These are phyloP conservation scores for Aquilaria sinensis DNA, from an alignment of 345 rosid genomes.

Conservation along the genomic window DNA sequence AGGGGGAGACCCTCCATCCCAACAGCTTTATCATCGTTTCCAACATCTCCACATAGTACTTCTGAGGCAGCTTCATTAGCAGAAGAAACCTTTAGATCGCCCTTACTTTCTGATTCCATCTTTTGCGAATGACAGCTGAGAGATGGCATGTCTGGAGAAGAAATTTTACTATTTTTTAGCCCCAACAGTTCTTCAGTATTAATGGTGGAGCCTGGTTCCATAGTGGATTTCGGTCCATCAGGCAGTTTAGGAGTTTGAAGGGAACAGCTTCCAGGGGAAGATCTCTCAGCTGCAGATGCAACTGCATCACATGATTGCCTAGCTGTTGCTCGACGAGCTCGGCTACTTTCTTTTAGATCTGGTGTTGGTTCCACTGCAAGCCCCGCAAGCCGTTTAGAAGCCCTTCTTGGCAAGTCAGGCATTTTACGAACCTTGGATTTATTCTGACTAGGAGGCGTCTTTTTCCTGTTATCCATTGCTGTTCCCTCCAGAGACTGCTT, in stretches of 20 bases:
- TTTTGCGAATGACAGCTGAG: slow-evolving; percentile 14
- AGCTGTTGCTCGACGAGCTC: slow-evolving; percentile 31
- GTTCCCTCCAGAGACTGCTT: slow-evolving; percentile 18
- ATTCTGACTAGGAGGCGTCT: slow-evolving; percentile 8
- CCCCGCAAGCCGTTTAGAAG: slow-evolving; percentile 93
- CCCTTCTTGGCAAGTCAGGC: slow-evolving; percentile 42
- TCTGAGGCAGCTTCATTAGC: slow-evolving; percentile 8
- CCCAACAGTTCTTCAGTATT: slow-evolving; percentile 9
- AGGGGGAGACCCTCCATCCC: slow-evolving; percentile 19
- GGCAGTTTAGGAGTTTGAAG: slow-evolving; percentile 2
- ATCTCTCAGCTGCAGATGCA: slow-evolving; percentile 16
- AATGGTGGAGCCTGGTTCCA: slow-evolving; percentile 11
- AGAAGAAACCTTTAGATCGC: slow-evolving; percentile 12
- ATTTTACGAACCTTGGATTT: slow-evolving; percentile 33
- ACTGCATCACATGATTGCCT: slow-evolving; percentile 24
- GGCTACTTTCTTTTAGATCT: slow-evolving; percentile 40
- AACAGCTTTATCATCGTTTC: slow-evolving; percentile 15
- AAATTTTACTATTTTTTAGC: slow-evolving; percentile 17
- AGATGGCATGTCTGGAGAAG: slow-evolving; percentile 13
- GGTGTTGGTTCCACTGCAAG: slow-evolving; percentile 58
- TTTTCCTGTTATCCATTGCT: slow-evolving; percentile 21
- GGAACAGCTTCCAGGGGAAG: slow-evolving; percentile 16
- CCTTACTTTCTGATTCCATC: slow-evolving; percentile 15
- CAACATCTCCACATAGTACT: slow-evolving; percentile 7
- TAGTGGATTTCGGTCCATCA: slow-evolving; percentile 13